phyloP scores from a whole-genome alignment of 306 rosid genomes.

The Dalbergia cultrata region DNA sequence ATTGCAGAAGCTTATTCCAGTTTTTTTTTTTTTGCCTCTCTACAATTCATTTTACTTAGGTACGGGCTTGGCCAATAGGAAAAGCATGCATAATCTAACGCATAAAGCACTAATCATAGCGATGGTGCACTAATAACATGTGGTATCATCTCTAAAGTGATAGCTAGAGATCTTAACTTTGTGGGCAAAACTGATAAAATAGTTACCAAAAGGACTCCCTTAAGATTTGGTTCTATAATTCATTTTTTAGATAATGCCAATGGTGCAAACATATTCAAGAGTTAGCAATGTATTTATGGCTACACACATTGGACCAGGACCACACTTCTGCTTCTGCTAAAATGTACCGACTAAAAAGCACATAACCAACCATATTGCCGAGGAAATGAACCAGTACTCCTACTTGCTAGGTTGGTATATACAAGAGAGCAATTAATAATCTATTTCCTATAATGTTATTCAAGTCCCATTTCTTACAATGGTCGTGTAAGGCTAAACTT shows the following conservation, averaged over 20 bases:
- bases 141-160: constrained; percentile 40
- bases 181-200: constrained; percentile 39
- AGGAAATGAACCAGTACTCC: constrained; percentile 4
- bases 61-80: constrained; percentile 1
- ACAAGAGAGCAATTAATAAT: background rate
- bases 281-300: background rate
- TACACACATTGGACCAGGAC: constrained; percentile 37
- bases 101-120: constrained; percentile 19
- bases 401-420: constrained; percentile 34
- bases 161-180: constrained; percentile 28
- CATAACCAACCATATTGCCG: constrained; percentile 26
- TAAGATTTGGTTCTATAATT: constrained; percentile 28
- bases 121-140: constrained; percentile 35
- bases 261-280: constrained; percentile 34
- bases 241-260: constrained; percentile 18
- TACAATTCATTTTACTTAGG: background rate
- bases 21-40: background rate
- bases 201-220: constrained; percentile 2
- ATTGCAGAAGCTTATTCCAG: background rate
- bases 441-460: constrained; percentile 16
- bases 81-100: constrained; percentile 30
- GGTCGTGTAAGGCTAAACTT: constrained; percentile 3
- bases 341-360: constrained; percentile 42
- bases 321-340: constrained; percentile 30
- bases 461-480: constrained; percentile 35